Evolutionary conservation across 345 rosid genomes (phyloP), one percentile per base, ranked within the genome.

Genomic region (Noccaea caerulescens): DNA sequence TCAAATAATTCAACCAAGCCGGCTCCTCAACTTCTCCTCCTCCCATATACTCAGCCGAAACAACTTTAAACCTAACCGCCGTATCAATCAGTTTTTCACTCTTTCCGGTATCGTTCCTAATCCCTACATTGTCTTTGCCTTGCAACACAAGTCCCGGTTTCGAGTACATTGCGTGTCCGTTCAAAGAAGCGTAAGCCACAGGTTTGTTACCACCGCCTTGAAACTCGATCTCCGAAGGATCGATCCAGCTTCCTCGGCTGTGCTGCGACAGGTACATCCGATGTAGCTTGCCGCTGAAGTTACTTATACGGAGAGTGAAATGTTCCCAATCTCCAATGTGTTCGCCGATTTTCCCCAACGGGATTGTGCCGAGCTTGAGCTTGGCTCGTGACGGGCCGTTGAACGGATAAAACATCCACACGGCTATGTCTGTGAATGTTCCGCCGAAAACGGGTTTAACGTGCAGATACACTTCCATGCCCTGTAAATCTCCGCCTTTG

Each of bases 271-370:
- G 80, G 66, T 82, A 88, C 50, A 85, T 82, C 0, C 81, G 49
- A 58, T 69, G 64, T 8, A 93, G 69, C 83, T 85, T 82, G 14
- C 94, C 97, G 13, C 42, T 83, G 66, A 93, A 89, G 73, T 93
- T 93, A 83, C 94, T 93, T 46, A 91, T 65, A 69, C 97, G 78
- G 23, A 93, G 78, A 27, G 97, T 87, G 69, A 90, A 60, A 63
- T 88, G 96, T 82, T 93, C 98, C 98, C 97, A 93, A 3, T 93
- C 97, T 3, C 98, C 97, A 10, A 87, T 80, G 59, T 92, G 98
- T 71, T 88, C 84, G 3, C 96, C 96, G 7, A 92, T 83, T 75
- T 16, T 87, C 33, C 94, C 93, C 39, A 90, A 14, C 0, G 84
- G 64, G n/a, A 88, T 44, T 30, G 82, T 76, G 38, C 76, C 37